These are phyloP conservation scores for Zelopaecilomyces penicillatus DNA, from an alignment of 2,329 filamentous ascomycete genomes.

Conservation along the genomic window DNA sequence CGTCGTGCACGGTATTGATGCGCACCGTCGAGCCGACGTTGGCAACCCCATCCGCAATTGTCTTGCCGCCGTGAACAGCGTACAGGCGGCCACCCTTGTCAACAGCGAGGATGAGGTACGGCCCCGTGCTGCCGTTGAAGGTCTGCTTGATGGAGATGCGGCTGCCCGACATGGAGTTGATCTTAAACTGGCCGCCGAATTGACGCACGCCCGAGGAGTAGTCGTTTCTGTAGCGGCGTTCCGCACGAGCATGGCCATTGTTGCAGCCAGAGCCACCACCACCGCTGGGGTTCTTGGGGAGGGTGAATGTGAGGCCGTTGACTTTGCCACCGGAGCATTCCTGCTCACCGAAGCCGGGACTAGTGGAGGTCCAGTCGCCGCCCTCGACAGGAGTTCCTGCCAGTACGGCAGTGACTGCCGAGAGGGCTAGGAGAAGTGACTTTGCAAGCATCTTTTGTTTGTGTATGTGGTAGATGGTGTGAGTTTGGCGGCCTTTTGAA, in stretches of 20 bases:
- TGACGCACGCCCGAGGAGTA: constrained; percentile 14
- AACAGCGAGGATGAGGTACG: constrained; percentile 15
- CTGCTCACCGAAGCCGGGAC: constrained; percentile 7
- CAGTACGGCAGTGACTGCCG: constrained; percentile 6
- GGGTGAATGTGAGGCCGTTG: constrained; percentile 11
- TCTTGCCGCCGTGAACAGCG: constrained; percentile 14
- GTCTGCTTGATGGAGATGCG: constrained; percentile 18
- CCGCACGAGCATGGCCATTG: constrained; percentile 16
- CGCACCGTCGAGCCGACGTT: constrained; percentile 12
- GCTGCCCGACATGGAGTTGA: constrained; percentile 15
- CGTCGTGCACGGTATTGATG: constrained; percentile 18
- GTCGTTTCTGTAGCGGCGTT: constrained; percentile 14
- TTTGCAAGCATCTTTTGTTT: constrained; percentile 5
- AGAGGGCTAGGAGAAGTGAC: constrained; percentile 8
- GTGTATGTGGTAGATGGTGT: too few species aligned
- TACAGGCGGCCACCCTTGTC: constrained; percentile 12
- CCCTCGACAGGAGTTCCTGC: constrained; percentile 11
- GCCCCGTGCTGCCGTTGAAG: constrained; percentile 14
- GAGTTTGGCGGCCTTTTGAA: too few species aligned
- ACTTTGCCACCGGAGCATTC: constrained; percentile 13
- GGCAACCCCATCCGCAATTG: constrained; percentile 12
- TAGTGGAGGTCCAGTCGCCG: constrained; percentile 9
- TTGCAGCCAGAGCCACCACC: constrained; percentile 13
- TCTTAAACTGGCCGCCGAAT: constrained; percentile 16
- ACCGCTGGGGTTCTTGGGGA: constrained; percentile 13